Evolutionary conservation across 2,329 filamentous ascomycete genomes (phyloP).

Genomic region (Alternaria incomplexa): DNA sequence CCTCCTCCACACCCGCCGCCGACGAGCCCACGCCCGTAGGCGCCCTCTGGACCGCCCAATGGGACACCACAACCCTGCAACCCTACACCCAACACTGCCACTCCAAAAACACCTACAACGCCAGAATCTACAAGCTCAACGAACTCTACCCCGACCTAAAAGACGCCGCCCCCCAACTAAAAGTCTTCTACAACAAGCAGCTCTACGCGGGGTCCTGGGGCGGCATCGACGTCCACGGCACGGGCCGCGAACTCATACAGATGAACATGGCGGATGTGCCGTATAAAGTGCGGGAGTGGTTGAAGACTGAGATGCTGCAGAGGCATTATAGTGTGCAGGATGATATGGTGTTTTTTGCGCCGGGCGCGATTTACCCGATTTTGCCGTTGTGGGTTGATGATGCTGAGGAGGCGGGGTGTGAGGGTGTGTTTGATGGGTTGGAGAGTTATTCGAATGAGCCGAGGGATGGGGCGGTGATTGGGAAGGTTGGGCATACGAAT

Average conservation of each 20-base stretch:
- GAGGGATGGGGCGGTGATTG: constrained; percentile 39
- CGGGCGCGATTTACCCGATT: constrained; percentile 58
- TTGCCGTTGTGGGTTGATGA: constrained; percentile 59
- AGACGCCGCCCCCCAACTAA: constrained; percentile 39
- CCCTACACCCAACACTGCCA: constrained; percentile 33
- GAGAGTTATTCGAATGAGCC: constrained; percentile 39
- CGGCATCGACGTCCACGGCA: constrained; percentile 60
- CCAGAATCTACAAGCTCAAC: constrained; percentile 38
- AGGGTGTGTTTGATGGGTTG: constrained; percentile 44
- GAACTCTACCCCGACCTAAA: constrained; percentile 44
- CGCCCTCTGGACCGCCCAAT: constrained; percentile 40
- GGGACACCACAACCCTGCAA: constrained; percentile 27
- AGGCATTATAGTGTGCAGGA: constrained; percentile 50
- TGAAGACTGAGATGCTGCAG: constrained; percentile 53
- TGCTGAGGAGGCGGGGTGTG: constrained; percentile 49
- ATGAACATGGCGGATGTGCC: constrained; percentile 58
- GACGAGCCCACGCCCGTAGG: constrained; percentile 38
- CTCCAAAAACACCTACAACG: constrained; percentile 25
- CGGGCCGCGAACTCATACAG: constrained; percentile 55
- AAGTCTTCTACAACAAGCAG: constrained; percentile 46
- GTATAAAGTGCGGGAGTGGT: constrained; percentile 53
- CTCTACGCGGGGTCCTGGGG: constrained; percentile 60
- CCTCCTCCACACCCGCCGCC: constrained; percentile 12
- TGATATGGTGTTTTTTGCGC: constrained; percentile 60
- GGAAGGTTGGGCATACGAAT: constrained; percentile 32